These are phyloP conservation scores for Microbotryum silenes-acaulis DNA, from an alignment of 1,284 basidiomycete species.

Conservation along the genomic window DNA sequence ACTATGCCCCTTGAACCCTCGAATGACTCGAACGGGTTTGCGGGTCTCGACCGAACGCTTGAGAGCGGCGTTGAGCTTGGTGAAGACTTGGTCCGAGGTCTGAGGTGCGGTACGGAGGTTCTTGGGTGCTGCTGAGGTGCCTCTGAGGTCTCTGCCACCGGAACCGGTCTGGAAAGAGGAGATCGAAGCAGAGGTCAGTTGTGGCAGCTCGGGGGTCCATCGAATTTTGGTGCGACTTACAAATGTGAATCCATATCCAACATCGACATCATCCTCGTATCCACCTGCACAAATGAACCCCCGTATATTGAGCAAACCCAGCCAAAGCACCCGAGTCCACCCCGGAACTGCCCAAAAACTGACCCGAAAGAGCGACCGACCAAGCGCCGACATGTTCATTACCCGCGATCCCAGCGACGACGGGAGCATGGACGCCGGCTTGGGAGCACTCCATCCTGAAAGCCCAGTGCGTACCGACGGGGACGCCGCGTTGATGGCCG, in stretches of 20 bases:
- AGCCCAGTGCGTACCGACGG: conserved; percentile 28
- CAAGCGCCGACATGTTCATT: conserved; percentile 58
- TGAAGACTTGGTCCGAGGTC: conserved; percentile 66
- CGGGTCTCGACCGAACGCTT: conserved; percentile 58
- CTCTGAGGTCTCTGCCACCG: conserved; percentile 68
- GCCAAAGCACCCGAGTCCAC: too few species aligned
- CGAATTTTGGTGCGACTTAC: conserved; percentile 3
- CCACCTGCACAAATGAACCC: conserved; percentile 46
- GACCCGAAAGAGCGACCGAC: conserved; percentile 57
- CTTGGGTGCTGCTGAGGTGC: conserved; percentile 22
- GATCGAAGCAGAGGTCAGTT: neutral
- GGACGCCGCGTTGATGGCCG: conserved; percentile 37
- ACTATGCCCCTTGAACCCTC: conserved; percentile 63
- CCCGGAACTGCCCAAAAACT: too few species aligned
- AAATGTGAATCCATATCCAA: conserved; percentile 69
- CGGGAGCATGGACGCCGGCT: conserved; percentile 46
- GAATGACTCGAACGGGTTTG: conserved; percentile 70
- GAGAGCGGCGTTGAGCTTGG: conserved; percentile 61
- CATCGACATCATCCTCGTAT: conserved; percentile 74
- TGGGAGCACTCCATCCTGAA: conserved; percentile 28
- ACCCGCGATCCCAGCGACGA: conserved; percentile 66
- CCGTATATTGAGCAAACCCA: too few species aligned
- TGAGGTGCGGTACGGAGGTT: conserved; percentile 77
- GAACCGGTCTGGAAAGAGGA: conserved; percentile 35
- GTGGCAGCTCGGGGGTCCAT: conserved; percentile 31